Conservation (phyloP, 495 filamentous ascomycete genomes). For the Wilcoxina mikolae region DNA sequence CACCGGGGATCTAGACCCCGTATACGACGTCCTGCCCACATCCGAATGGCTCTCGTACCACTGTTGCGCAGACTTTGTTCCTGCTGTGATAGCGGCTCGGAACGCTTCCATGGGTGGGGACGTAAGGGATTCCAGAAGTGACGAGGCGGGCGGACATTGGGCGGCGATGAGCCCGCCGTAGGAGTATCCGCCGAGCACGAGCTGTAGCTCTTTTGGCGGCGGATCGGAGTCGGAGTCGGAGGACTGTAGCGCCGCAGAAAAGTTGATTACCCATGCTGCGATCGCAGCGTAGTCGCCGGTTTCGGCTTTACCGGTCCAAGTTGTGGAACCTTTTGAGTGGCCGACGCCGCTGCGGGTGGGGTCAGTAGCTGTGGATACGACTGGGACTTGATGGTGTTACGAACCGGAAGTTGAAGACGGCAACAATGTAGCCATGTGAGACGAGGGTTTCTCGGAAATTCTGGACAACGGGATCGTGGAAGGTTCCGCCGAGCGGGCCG, state of each 20-base stretch:
- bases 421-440: conserved; percentile 54
- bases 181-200: conserved; percentile 74
- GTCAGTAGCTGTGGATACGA: too few species aligned
- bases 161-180: conserved; percentile 74
- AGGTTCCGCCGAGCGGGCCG: conserved; percentile 69
- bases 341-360: conserved; percentile 76
- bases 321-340: conserved; percentile 58
- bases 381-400: too few species aligned
- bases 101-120: conserved; percentile 34
- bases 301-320: conserved; percentile 73
- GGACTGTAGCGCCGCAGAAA: not conserved
- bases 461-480: conserved; percentile 64
- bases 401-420: conserved; percentile 89
- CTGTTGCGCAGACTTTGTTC: conserved; percentile 10
- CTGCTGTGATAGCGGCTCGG: conserved; percentile 11
- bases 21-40: conserved; percentile 16
- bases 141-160: conserved; percentile 47
- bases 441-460: conserved; percentile 48
- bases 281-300: conserved; percentile 66
- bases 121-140: conserved; percentile 46
- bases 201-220: conserved; percentile 7
- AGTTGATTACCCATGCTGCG: conserved; percentile 35
- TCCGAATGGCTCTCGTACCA: conserved; percentile 18
- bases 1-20: conserved; percentile 1
- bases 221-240: not conserved